Evolutionary conservation across 2,329 filamentous ascomycete species (phyloP).

Genomic region (Zelopaecilomyces penicillatus): DNA sequence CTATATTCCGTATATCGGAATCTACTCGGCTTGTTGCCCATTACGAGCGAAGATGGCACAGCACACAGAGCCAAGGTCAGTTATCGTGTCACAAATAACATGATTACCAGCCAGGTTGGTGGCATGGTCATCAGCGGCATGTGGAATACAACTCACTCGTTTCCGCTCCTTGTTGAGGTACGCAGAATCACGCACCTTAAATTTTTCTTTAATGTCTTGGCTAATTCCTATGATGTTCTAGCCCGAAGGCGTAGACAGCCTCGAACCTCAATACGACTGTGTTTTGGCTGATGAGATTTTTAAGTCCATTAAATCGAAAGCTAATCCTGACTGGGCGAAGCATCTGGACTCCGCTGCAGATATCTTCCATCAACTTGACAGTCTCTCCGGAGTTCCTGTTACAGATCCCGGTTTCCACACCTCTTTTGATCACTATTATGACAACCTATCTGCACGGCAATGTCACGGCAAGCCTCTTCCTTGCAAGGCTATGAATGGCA

Average conservation of each 20-base stretch:
- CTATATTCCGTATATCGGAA: conserved; percentile 68
- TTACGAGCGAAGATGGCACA: conserved; percentile 26
- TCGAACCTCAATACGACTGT: conserved; percentile 68
- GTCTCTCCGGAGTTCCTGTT: conserved; percentile 55
- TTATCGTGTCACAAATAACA: conserved; percentile 73
- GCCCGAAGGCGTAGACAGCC: conserved; percentile 54
- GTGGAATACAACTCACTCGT: conserved; percentile 39
- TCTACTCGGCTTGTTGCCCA: conserved; percentile 59
- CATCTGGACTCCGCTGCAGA: conserved; percentile 51
- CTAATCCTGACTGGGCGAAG: conserved; percentile 47
- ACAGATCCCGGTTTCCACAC: conserved; percentile 56
- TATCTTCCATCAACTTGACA: conserved; percentile 55
- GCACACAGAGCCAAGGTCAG: conserved; percentile 36
- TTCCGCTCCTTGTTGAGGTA: conserved; percentile 41
- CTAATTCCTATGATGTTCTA: conserved; percentile 11
- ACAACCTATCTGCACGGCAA: conserved; percentile 71
- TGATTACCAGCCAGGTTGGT: conserved; percentile 74
- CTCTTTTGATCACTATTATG: conserved; percentile 75
- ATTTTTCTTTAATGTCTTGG: not conserved
- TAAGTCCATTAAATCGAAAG: conserved; percentile 33
- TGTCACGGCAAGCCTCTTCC: conserved; percentile 68
- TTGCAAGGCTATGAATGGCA: conserved; percentile 45
- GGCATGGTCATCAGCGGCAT: conserved; percentile 67
- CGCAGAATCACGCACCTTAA: not conserved
- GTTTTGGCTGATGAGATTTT: conserved; percentile 37